Base-by-base conservation (phyloP, 2,329 filamentous ascomycete species). In the Knufia fluminis region DNA sequence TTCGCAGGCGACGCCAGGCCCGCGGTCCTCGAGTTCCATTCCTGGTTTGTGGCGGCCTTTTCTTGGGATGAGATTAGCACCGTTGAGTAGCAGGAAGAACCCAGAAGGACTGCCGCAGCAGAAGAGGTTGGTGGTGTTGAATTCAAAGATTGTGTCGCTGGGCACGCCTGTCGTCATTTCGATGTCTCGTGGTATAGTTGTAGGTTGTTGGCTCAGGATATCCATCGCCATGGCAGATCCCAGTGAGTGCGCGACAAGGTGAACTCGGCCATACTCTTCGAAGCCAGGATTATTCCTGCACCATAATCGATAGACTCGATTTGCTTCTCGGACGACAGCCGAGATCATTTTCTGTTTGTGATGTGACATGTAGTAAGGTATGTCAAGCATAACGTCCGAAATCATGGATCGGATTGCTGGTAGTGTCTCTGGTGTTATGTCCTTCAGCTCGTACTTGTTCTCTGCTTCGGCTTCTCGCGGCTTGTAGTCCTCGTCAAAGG, bases 311-410 rank as follows among this genome's bases (percentile, higher is more conserved):
- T 95, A 97, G n/a, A 98, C 86, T 3, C 91, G 80, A 61, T 98
- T 98, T 6, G 92, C 91, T 69, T 98, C 92, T 51, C 77, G 78
- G 35, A 94, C 83, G 42, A 96, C 82, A 1, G 92, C 90, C 38
- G 83, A 77, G 45, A 95, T 85, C 90, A 98, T 97, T 66, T 89
- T 95, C 3, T 83, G 79, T 61, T 97, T 95, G 68, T 97, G 91
- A 52, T 94, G 86, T 0, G 91, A 97, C 69, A 98, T 83, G 68
- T 97, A 98, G 64, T 95, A 97, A 0, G 92, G 92, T 44, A 98
- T 91, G 64, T 98, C 92, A 44, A 97, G 83, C 88, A 98, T 96
- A 59, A 98, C 88, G 64, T 98, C 92, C 36, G 86, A 94, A 53
- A 98, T 94, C 63, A 98, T 81, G 61, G 85, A 87, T 40, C 92